These are phyloP conservation scores for Arthrobotrys sinensis DNA, from an alignment of 2,329 filamentous ascomycete species.

Conservation along the genomic window DNA sequence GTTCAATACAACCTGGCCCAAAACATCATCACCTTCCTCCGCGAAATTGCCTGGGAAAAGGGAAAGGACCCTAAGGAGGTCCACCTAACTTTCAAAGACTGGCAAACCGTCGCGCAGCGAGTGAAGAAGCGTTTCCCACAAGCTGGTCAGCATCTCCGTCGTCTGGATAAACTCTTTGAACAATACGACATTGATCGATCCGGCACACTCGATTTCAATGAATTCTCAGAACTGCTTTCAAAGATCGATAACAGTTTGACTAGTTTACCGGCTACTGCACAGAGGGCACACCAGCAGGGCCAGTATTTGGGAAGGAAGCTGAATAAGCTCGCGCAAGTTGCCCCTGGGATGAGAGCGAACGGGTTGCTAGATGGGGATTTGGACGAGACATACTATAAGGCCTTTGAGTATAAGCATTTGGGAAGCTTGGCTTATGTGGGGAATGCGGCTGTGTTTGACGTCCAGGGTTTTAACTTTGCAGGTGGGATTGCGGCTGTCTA, in stretches of 20 bases:
- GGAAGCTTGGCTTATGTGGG: conserved; percentile 95
- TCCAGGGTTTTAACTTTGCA: conserved; percentile 76
- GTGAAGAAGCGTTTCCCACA: conserved; percentile 90
- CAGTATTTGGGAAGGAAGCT: conserved; percentile 93
- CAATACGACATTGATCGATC: conserved; percentile 94
- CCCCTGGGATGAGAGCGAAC: conserved; percentile 82
- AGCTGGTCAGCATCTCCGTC: conserved; percentile 85
- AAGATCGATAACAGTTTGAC: conserved; percentile 97
- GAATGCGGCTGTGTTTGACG: conserved; percentile 94
- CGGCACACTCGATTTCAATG: conserved; percentile 93
- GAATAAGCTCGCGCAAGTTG: conserved; percentile 86
- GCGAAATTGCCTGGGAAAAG: conserved; percentile 89
- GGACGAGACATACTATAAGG: conserved; percentile 91
- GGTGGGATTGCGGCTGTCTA: conserved; percentile 95
- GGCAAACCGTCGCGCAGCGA: conserved; percentile 85
- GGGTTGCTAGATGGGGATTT: conserved; percentile 89
- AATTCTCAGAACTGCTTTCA: conserved; percentile 86
- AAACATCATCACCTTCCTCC: conserved; percentile 90
- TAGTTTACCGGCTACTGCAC: conserved; percentile 92
- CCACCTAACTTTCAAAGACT: conserved; percentile 87
- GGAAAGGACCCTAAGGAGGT: conserved; percentile 91
- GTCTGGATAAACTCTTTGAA: conserved; percentile 90
- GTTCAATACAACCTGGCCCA: conserved; percentile 98
- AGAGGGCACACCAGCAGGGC: conserved; percentile 96
- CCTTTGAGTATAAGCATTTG: conserved; percentile 93